Conservation (phyloP, 495 filamentous ascomycete genomes). For the Penicillium nucicola region DNA sequence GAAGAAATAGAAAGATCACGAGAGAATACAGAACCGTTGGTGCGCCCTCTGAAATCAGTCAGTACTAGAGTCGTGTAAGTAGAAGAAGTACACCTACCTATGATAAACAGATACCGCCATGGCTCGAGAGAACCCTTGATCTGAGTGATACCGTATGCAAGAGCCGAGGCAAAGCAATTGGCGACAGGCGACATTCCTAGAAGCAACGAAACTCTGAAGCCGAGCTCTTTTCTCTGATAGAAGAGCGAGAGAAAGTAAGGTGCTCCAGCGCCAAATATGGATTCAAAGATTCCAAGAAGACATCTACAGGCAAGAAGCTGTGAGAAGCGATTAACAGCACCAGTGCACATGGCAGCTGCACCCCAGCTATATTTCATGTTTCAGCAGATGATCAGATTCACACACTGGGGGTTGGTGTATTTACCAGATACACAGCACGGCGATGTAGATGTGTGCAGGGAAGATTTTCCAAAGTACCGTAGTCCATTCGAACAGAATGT, state of each 20-base stretch:
- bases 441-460: constrained; percentile 43
- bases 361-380: no score
- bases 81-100: constrained; percentile 7
- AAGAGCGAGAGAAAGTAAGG: constrained; percentile 72
- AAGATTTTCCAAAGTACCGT: constrained; percentile 54
- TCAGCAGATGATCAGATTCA: not conserved
- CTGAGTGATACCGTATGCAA: constrained; percentile 71
- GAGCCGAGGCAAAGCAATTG: constrained; percentile 68
- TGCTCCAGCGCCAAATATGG: constrained; percentile 56
- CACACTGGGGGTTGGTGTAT: no score
- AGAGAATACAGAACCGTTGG: constrained; percentile 61
- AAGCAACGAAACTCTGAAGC: constrained; percentile 66
- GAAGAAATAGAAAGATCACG: constrained; percentile 58
- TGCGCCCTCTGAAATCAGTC: constrained; percentile 61
- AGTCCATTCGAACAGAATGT: constrained; percentile 30
- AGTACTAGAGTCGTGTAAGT: constrained; percentile 38
- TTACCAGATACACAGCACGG: constrained; percentile 33
- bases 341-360: constrained; percentile 49
- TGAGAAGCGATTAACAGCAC: constrained; percentile 52
- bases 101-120: constrained; percentile 30
- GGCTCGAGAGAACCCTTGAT: constrained; percentile 20
- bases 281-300: constrained; percentile 59
- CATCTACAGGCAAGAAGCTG: constrained; percentile 53
- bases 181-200: constrained; percentile 70
- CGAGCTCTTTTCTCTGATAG: constrained; percentile 69